Base-by-base conservation (phyloP, 768 basidiomycete genomes). In the Termitomyces sp. region DNA sequence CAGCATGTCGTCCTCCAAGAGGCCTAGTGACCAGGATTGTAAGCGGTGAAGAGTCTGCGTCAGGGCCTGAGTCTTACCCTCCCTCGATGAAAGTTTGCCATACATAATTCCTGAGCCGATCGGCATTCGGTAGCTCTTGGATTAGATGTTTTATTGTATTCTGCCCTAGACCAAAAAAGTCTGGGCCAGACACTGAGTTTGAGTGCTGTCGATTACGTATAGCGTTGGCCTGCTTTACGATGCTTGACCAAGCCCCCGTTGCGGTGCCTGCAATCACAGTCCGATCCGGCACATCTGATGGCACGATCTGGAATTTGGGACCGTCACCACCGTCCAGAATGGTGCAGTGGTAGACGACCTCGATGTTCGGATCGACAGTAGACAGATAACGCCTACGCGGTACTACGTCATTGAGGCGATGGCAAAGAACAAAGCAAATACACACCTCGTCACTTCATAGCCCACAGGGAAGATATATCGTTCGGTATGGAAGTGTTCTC, bases 111-210 rank as follows among this genome's bases (percentile, higher is more conserved):
- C 82, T 77, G 55, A 92, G 68, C 44, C 81, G 74, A 68, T 86
- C 81, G 14, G 91, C 86, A 56, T 82, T 81, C 6, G 86, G 83
- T 16, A 94, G 76, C 69, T 91, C 87, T 69, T 94, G 91, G n/a
- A 94, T 90, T 37, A 93, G 79, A 65, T 90, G 88, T 72, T 92
- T 93, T 75, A 94, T 91, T 4, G 88, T 88, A 66, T 92, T 92
- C 69, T 92, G 88, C 3, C 88, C 88, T 16, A 94, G 75, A 9
- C 91, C 91, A 65, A 91, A 93, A 69, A 92, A 92, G 71, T 93
- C 91, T 14, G 91, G 91, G 0, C 91, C 91, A 2, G 91, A 93
- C 14, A 94, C 89, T 5, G 88, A 90, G 68, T 92, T 92, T 43
- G 86, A 89, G 65, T 92, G 91, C 60, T 89, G 86, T 14, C 89